Base-by-base conservation (phyloP, 176 grass and related monocot species). In the Carex littledalei region DNA sequence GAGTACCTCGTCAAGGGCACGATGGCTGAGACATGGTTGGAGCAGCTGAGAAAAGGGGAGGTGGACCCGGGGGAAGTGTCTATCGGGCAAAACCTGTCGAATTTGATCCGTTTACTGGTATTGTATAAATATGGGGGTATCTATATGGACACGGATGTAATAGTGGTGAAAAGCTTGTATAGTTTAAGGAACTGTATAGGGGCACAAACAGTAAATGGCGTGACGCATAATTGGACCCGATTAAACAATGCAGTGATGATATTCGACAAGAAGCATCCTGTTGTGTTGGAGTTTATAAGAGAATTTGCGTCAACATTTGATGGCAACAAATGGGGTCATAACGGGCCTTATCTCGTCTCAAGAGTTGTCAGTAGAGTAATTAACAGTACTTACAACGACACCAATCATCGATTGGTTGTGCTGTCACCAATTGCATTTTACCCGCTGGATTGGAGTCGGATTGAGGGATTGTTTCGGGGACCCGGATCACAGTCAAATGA, bases 181-280 rank as follows among this genome's bases (percentile, higher is more conserved):
- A 82, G 32, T 73, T 88, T 95, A 63, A 87, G 78, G 12, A 98
- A 98, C 78, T 81, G 86, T 82, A 89, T 98, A 41, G 95, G 95
- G 9, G 93, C 91, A 65, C 95, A 98, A 84, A 53, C 86, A 24
- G 63, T 86, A 71, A 86, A 93, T 78, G 86, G 84, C 5, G 68
- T 53, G 35, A 93, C 95, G 0, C 89, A 79, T 56, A 78, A 90
- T 15, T 98, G 89, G 95, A 92, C 53, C 52, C 89, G 93, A 6
- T 88, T 98, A 68, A 98, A 98, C 88, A 98, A 94, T 82, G 91
- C 91, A 16, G 91, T 98, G 22, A 90, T 98, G 93, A 89, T 86
- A 35, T 98, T 98, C 83, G 86, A 94, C 75, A 35, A n/a, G 63
- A 89, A 65, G 41, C 95, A 98, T 86, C 93, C 91, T 26, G 85